phyloP scores from a whole-genome alignment of 83 land plant genomes.

The Diphasiastrum complanatum region DNA sequence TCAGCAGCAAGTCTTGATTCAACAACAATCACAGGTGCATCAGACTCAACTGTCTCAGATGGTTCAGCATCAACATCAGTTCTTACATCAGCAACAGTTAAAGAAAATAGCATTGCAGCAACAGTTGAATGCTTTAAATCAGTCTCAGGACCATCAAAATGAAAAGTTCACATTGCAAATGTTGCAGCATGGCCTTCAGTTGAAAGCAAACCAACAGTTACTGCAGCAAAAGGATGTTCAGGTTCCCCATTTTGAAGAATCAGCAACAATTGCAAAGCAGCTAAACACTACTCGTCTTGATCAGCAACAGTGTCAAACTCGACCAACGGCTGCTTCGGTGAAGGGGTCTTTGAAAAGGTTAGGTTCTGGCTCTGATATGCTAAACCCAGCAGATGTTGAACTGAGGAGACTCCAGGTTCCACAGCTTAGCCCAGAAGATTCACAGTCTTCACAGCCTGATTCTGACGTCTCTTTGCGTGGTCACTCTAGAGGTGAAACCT shows the following conservation, averaged over 20 bases:
- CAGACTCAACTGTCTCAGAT: conserved; percentile 1
- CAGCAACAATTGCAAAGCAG: no score
- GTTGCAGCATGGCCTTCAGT: no score
- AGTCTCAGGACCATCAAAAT: no score
- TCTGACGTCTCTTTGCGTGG: no score
- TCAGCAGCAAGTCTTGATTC: conserved; percentile 21
- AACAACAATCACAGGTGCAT: conserved; percentile 7
- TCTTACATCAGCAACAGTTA: not conserved
- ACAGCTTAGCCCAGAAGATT: conserved; percentile 11
- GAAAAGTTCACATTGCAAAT: no score
- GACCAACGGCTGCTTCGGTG: not conserved
- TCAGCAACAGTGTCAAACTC: conserved; percentile 16
- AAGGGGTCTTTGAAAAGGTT: conserved; percentile 7
- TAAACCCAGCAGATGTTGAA: conserved; percentile 12
- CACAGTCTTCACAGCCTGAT: not conserved
- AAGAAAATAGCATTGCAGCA: conserved; percentile 9
- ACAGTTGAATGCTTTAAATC: no score
- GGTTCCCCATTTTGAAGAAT: no score
- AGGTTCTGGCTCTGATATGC: conserved; percentile 1
- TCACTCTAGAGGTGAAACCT: no score
- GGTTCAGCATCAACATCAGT: not conserved
- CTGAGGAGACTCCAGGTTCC: conserved; percentile 16
- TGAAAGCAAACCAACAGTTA: no score
- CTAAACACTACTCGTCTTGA: no score
- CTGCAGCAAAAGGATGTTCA: no score